Evolutionary conservation across 2,329 filamentous ascomycete genomes (phyloP).

Genomic region (Tolypocladium tundrense): DNA sequence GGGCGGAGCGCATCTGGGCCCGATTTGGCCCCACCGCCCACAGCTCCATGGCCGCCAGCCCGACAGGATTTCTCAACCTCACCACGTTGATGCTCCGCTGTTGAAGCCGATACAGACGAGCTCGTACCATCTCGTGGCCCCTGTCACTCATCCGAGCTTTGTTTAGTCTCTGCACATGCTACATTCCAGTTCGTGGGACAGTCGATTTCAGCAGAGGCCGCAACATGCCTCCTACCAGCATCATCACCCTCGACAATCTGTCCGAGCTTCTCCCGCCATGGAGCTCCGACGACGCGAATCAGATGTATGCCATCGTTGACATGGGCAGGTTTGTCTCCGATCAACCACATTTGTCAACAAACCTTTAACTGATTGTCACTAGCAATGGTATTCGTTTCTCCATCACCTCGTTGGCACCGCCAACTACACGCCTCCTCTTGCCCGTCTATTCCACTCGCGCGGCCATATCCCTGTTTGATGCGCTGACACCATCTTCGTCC

Average conservation of each 20-base stretch:
- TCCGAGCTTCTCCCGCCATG: slow-evolving; percentile 37
- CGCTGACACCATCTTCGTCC: slow-evolving; percentile 43
- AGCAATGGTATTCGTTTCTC: slow-evolving; percentile 93
- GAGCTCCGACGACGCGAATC: slow-evolving; percentile 33
- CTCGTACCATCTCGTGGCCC: not conserved
- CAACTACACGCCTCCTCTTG: slow-evolving; percentile 59
- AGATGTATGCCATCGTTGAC: slow-evolving; percentile 47
- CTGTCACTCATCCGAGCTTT: not conserved
- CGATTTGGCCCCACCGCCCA: not conserved
- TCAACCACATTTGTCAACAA: not conserved
- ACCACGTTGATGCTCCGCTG: not conserved
- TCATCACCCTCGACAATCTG: slow-evolving; percentile 43
- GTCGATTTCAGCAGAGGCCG: not conserved
- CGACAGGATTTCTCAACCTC: not conserved
- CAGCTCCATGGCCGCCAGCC: not conserved
- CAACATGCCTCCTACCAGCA: slow-evolving; percentile 24
- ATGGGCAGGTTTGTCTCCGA: slow-evolving; percentile 41
- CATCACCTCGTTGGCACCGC: slow-evolving; percentile 68
- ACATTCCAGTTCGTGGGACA: not conserved
- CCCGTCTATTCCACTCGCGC: slow-evolving; percentile 72
- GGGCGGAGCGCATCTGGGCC: not conserved
- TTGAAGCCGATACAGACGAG: not conserved
- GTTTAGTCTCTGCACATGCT: not conserved
- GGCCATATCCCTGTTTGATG: slow-evolving; percentile 80
- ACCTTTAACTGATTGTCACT: slow-evolving; percentile 3